Evolutionary conservation across 2,329 filamentous ascomycete genomes (phyloP), one percentile per base, ranked within the genome.

Genomic region (Scytalidium lignicola): DNA sequence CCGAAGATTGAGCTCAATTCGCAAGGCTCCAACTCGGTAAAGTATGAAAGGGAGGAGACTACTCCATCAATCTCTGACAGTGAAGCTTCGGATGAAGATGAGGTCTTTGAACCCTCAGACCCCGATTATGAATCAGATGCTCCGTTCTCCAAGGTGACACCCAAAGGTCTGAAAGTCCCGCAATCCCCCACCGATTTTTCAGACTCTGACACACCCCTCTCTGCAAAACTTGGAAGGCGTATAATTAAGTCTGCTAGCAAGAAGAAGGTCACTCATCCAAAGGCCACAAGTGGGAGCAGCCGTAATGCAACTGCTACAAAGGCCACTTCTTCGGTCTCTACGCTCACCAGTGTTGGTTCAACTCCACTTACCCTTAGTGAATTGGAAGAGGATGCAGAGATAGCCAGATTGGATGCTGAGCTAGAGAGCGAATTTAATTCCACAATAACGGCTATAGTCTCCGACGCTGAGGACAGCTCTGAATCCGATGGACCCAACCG

Each of bases 1-100:
- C 51, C 55, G 39, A 53, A 65, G 53, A 50, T 62, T 46, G 55
- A 58, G 22, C 56, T 64, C 32, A 51, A 51, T 41, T 37, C 61
- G 2, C 54, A 53, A 44, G 56, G 57, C 32, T 53, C 54, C 2
- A 64, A 63, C 46, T 32, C 48, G n/a, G 50, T 61, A 17, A 56
- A 50, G 2, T 61, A 58, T 26, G 46, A 41, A 19, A 37, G 23
- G n/a, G 26, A 41, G 18, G 28, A 40, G 10, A 37, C 10, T 4
- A 13, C 10, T 37, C 5, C n/a, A 8, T 37, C 15, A n/a, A 28
- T 23, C 12, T 26, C 19, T 40, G 42, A 44, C 15, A 44, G 41
- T 20, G 43, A 45, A 15, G 42, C 43, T 23, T 41, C 42, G 3
- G 41, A 41, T 15, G 32, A 37, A 13, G 32, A 37, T 17, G 43